These are phyloP conservation scores for Pythium myriotylum DNA, from an alignment of 352 stramenopile species.

Conservation along the genomic window DNA sequence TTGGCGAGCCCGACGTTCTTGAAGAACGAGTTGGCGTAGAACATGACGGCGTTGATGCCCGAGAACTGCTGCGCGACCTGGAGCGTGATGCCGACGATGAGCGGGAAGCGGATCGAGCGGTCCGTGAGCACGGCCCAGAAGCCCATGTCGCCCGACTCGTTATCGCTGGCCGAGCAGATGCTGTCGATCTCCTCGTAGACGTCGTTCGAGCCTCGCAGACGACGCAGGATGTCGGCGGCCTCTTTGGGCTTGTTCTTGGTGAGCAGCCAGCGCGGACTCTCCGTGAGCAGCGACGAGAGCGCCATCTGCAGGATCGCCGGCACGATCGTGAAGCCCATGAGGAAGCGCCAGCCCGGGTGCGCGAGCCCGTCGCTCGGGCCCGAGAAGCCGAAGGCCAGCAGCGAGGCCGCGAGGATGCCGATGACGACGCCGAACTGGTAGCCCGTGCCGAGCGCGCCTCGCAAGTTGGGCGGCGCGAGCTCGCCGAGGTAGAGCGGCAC, in stretches of 20 bases:
- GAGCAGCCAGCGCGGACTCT: conserved; percentile 45
- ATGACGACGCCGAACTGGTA: conserved; percentile 54
- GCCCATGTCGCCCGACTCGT: conserved; percentile 47
- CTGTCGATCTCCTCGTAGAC: conserved; percentile 58
- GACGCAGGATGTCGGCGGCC: conserved; percentile 45
- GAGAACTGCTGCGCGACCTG: conserved; percentile 47
- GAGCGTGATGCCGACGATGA: conserved; percentile 41
- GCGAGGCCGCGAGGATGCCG: conserved; percentile 39
- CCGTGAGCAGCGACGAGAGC: conserved; percentile 40
- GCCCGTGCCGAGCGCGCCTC: conserved; percentile 41
- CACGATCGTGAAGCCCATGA: conserved; percentile 47
- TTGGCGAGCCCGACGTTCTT: conserved; percentile 40
- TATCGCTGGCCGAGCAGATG: conserved; percentile 51
- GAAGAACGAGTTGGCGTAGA: conserved; percentile 54
- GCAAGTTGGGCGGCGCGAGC: conserved; percentile 44
- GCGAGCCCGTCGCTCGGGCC: conserved; percentile 34
- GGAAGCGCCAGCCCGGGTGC: conserved; percentile 43
- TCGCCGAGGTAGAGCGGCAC: conserved; percentile 52
- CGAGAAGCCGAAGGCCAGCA: conserved; percentile 48
- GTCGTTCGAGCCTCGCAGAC: conserved; percentile 45
- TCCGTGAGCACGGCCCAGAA: conserved; percentile 45
- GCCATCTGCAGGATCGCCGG: conserved; percentile 44
- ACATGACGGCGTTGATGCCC: conserved; percentile 56
- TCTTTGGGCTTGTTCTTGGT: conserved; percentile 51
- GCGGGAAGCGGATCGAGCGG: conserved; percentile 39